Base-by-base conservation (phyloP, 2,329 filamentous ascomycete genomes). In the Beauveria rudraprayagi region DNA sequence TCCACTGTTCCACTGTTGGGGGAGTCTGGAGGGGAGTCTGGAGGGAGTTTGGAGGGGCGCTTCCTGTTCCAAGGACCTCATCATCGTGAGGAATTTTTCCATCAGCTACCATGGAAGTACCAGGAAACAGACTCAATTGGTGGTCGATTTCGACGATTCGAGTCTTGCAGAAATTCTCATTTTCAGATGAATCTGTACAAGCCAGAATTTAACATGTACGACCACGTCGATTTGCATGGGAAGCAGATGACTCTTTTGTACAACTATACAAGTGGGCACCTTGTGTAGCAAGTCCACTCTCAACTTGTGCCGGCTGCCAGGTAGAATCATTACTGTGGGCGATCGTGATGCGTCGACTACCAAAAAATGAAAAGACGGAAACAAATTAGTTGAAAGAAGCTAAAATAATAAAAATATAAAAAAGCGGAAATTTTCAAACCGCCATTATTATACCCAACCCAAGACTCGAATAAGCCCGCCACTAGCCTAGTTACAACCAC, bases 361-460 rank as follows among this genome's bases (percentile, higher is more conserved):
- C 1, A 44, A 19, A 19, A n/a, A 46, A 17, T 46, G 19, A 26
- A 26, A 7, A 54, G 50, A 34, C n/a, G 17, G 14, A 41, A 28
- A 43, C 26, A 16, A 16, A 22, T 53, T 14, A 37, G 34, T 37
- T 16, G 14, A 16, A 34, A 40, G 10, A 40, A 26, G 30, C 30
- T 34, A 43, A 41, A 52, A 19, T 50, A 50, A 14, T 22, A 56
- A 34, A 56, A 34, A 10, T 9, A 24, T 1, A 34, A 56, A 30
- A 47, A 44, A 44, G 30, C 17, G 30, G 48, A 37, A 22, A 14
- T 22, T 52, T 37, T 6, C 34, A 37, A 37, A 16, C 34, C 11
- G 14, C 6, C n/a, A 19, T 43, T 46, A 51, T 58, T 46, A 51
- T 58, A 58, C 56, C 56, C 56, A 58, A 58, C 56, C 56, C 56